Evolutionary conservation across 352 stramenopile genomes (phyloP).

Genomic region (Globisporangium middletonii): DNA sequence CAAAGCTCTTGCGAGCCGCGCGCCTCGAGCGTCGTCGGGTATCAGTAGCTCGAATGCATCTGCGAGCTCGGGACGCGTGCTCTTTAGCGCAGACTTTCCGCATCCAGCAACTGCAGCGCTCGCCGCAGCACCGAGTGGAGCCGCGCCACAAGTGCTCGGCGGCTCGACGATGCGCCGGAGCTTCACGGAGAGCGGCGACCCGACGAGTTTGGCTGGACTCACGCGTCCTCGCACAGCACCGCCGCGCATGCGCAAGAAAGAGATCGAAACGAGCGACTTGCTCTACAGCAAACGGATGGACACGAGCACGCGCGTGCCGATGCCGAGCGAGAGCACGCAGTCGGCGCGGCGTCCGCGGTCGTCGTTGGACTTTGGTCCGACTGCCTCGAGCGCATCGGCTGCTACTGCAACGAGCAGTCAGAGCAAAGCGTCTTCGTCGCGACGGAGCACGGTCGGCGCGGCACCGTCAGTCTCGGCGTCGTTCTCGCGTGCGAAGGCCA

Average conservation of each 20-base stretch:
- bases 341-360: slow-evolving; percentile 25
- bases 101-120: neutral
- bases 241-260: slow-evolving; percentile 25
- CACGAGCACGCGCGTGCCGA: slow-evolving; percentile 16
- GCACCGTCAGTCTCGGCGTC: slow-evolving; percentile 5
- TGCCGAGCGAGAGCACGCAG: slow-evolving; percentile 18
- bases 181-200: neutral
- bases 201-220: neutral
- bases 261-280: slow-evolving; percentile 37
- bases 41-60: slow-evolving; percentile 1
- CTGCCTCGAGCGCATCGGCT: slow-evolving; percentile 1
- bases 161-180: slow-evolving; percentile 4
- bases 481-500: slow-evolving; percentile 17
- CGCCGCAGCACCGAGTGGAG: neutral
- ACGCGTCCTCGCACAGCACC: slow-evolving; percentile 38
- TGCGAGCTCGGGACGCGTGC: neutral
- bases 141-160: slow-evolving; percentile 3
- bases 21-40: slow-evolving; percentile 4
- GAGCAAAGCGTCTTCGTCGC: neutral
- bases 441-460: slow-evolving; percentile 7
- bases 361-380: slow-evolving; percentile 23
- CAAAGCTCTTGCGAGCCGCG: slow-evolving; percentile 13
- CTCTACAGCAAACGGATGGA: slow-evolving; percentile 39
- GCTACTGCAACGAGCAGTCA: neutral
- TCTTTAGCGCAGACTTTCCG: slow-evolving; percentile 14